Evolutionary conservation across 2,329 filamentous ascomycete species (phyloP), one percentile per base, ranked within the genome.

Genomic region (Graphilbum sp.): DNA sequence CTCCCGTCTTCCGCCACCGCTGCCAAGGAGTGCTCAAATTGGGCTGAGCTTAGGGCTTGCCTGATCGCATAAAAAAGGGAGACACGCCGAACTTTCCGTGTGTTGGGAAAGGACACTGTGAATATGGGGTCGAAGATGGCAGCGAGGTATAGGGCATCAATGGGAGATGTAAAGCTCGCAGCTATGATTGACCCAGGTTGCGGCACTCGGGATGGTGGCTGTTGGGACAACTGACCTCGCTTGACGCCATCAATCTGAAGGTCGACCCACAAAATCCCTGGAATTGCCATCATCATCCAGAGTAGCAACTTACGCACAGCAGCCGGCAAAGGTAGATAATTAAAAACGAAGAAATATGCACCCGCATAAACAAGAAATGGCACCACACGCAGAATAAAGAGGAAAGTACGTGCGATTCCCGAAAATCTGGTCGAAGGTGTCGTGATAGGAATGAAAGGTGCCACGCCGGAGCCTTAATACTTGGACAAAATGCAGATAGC

Each of bases 231-330:
- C 20, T 80, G 87, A 61, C 90, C 90, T 61, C 86, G 83, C 60
- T 84, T 87, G 38, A 98, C 90, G 41, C 88, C 88, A 55, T 98
- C 90, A 47, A 98, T 84, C 57, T 95, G 88, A n/a, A 98, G 65
- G 58, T 98, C 90, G 40, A 95, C 79, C 88, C 88, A 96, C 86
- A 87, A 96, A 41, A 98, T 83, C 21, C 90, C 88, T 0, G 87
- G 85, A 42, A 93, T 80, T 29, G 76, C 80, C 48, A 98, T 72
- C 46, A 96, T 72, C 43, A 75, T 71, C 88, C 90, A 96, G 38
- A 96, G 62, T 35, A 85, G 74, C 12, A 82, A 74, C 60, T 96
- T 96, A 52, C 85, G 85, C 32, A 76, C 52, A 41, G 66, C 55
- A 24, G 62, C 58, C 13, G 69, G 69, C 17, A 74, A 54, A 4